Conservation (phyloP, 2,329 filamentous ascomycete genomes). For the Malbranchea cinnamomea region DNA sequence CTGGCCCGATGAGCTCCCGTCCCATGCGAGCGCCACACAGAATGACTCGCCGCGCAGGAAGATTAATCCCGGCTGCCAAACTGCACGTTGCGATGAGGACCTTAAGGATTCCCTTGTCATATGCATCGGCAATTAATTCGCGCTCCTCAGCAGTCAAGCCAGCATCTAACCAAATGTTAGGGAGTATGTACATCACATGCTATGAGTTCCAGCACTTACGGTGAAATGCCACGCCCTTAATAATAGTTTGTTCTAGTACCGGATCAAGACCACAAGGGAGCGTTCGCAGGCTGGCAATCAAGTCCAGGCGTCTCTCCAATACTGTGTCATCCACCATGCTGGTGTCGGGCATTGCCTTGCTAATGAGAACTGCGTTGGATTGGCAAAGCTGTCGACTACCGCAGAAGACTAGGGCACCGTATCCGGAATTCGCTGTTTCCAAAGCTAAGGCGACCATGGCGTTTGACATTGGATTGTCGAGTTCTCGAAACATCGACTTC, state of each 20-base stretch:
- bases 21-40: slow-evolving; percentile 64
- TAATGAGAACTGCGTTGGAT: slow-evolving; percentile 51
- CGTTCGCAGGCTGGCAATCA: slow-evolving; percentile 51
- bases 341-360: slow-evolving; percentile 45
- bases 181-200: slow-evolving; percentile 12
- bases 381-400: slow-evolving; percentile 55
- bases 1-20: slow-evolving; percentile 58
- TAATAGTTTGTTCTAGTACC: slow-evolving; percentile 47
- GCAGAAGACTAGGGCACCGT: slow-evolving; percentile 60
- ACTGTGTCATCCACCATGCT: slow-evolving; percentile 33
- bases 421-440: slow-evolving; percentile 53
- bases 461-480: slow-evolving; percentile 52
- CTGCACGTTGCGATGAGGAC: slow-evolving; percentile 66
- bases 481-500: slow-evolving; percentile 43
- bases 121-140: slow-evolving; percentile 55
- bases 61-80: slow-evolving; percentile 68
- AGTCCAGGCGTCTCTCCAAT: slow-evolving; percentile 45
- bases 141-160: slow-evolving; percentile 58
- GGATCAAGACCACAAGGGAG: slow-evolving; percentile 52
- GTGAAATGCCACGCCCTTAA: slow-evolving; percentile 58
- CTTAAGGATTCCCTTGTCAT: slow-evolving; percentile 52
- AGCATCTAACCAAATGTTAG: slow-evolving; percentile 20
- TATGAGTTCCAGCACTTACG: slow-evolving; percentile 31
- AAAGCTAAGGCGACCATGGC: slow-evolving; percentile 54
- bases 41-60: slow-evolving; percentile 57